Conservation (phyloP, 768 basidiomycete species). For the Boletus reticuloceps region DNA sequence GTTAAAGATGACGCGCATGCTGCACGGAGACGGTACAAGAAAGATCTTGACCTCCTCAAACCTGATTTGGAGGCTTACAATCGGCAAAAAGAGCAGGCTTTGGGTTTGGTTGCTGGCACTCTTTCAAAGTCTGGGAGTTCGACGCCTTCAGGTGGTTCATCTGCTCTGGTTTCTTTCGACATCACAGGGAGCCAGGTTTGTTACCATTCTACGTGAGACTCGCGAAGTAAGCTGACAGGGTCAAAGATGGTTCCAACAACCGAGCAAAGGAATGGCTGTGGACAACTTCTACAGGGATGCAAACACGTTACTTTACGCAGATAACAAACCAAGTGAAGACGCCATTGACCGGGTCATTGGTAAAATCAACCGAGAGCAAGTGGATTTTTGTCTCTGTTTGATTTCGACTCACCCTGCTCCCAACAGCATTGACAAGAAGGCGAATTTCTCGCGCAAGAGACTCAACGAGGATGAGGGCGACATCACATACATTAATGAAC, state of each 20-base stretch:
- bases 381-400: conserved; percentile 14
- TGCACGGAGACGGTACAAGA: conserved; percentile 87
- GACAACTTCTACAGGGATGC: conserved; percentile 92
- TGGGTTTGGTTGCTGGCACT: conserved; percentile 72
- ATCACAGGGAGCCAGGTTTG: conserved; percentile 42
- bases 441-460: conserved; percentile 85
- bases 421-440: conserved; percentile 80
- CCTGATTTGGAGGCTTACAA: conserved; percentile 87
- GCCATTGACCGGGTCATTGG: conserved; percentile 89
- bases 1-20: conserved; percentile 82
- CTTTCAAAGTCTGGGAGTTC: conserved; percentile 43
- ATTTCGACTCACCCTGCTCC: background rate
- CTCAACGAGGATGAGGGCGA: conserved; percentile 93
- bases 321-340: conserved; percentile 93
- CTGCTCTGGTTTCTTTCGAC: conserved; percentile 49
- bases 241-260: conserved; percentile 50
- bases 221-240: conserved; percentile 6
- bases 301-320: conserved; percentile 89
- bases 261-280: conserved; percentile 62
- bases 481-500: conserved; percentile 99
- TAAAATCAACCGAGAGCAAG: conserved; percentile 93
- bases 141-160: conserved; percentile 30
- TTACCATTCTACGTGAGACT: conserved; percentile 14
- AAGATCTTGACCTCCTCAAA: conserved; percentile 84
- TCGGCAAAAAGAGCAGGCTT: conserved; percentile 80